Conservation (phyloP, 768 basidiomycete genomes). For the Trametes maxima region DNA sequence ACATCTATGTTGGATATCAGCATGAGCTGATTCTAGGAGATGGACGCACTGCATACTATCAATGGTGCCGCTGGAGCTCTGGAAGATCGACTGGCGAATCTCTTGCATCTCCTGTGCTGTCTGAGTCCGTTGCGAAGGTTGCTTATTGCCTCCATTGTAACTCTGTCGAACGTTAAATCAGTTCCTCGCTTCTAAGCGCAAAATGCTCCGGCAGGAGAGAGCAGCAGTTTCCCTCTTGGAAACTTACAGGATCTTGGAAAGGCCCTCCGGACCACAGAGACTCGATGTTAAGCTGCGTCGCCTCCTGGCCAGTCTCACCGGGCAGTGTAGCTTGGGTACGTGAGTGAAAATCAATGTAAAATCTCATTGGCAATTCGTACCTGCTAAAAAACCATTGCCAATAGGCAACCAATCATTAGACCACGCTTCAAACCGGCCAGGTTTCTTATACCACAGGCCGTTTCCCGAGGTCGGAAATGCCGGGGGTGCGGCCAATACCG, state of each 20-base stretch:
- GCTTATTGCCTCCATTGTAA: constrained; percentile 74
- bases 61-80: constrained; percentile 59
- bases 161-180: constrained; percentile 37
- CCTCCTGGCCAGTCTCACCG: constrained; percentile 62
- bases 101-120: constrained; percentile 52
- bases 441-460: constrained; percentile 67
- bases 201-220: too few relatives aligned
- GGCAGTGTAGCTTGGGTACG: constrained; percentile 57
- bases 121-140: constrained; percentile 43
- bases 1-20: constrained; percentile 44
- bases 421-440: constrained; percentile 51
- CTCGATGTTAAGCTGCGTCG: constrained; percentile 72
- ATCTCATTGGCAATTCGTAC: constrained; percentile 35
- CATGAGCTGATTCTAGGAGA: neutral
- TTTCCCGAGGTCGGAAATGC: constrained; percentile 76
- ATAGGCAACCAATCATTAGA: constrained; percentile 63
- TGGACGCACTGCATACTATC: constrained; percentile 42
- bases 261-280: constrained; percentile 78
- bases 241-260: constrained; percentile 60
- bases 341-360: neutral
- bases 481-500: constrained; percentile 32
- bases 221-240: too few relatives aligned
- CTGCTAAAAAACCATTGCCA: constrained; percentile 74
- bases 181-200: neutral
- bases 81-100: constrained; percentile 60